Evolutionary conservation across 305 asterid genomes (phyloP), one percentile per base, ranked within the genome.

Genomic region (Fraxinus baroniana): DNA sequence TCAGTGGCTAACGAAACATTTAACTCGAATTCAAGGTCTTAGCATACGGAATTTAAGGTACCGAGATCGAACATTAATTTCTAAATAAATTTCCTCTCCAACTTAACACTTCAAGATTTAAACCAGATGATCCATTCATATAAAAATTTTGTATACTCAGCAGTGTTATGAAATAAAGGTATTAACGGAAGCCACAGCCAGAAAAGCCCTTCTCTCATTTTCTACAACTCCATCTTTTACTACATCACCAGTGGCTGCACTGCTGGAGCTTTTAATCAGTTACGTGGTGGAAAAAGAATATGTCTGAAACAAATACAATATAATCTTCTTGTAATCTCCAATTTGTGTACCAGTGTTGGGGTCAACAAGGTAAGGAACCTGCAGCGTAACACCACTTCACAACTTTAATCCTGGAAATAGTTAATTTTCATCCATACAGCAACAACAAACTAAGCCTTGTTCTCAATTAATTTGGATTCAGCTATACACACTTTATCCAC

Each of bases 311-410:
- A 93, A 88, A 88, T 93, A 93, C 20, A 88, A 64, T 41, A 92
- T 30, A 12, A 94, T 91, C 85, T 83, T 90, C 91, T 86, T 91
- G 92, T 92, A 90, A 39, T 88, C 94, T 35, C 95, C 90, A 46
- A 87, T 87, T 52, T 82, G 81, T 81, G 82, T 78, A 49, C 92
- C 93, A 3, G 94, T 88, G 80, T 92, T 94, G 18, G 88, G 95
- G 89, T 94, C 97, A 78, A 91, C 84, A 76, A 92, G 97, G 92
- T 86, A 92, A 82, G 98, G 97, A 46, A 92, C 97, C 97, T 94
- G 93, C 90, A 88, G 24, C 41, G 44, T 57, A 41, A 77, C 80
- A 17, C 26, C 44, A 60, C n/a, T 17, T 30, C 18, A 8, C 46
- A 33, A 9, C n/a, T 13, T 55, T 24, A 36, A 36, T 8, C 39